Evolutionary conservation across 768 basidiomycete genomes (phyloP).

Genomic region (Boletus pseudo-olivaceus): DNA sequence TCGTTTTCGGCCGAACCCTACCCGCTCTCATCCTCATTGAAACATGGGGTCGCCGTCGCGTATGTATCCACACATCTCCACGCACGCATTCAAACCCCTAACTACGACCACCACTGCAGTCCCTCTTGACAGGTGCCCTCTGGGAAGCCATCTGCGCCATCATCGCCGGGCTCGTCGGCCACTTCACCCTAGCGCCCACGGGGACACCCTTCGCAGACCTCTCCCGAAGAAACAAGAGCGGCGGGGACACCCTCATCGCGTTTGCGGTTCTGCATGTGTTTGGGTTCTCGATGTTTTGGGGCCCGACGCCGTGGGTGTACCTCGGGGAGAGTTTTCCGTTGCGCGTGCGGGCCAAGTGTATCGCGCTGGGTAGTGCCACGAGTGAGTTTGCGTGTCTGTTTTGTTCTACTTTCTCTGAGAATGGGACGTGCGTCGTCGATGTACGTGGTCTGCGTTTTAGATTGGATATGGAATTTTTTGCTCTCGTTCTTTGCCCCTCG

Average conservation of each 20-base stretch:
- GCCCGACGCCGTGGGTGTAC: constrained; percentile 71
- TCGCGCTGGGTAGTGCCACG: constrained; percentile 64
- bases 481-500: constrained; percentile 69
- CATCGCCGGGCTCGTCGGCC: constrained; percentile 69
- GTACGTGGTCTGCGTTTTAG: constrained; percentile 14
- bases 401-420: background rate
- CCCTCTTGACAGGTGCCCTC: constrained; percentile 41
- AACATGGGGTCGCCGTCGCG: constrained; percentile 65
- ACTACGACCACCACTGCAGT: background rate
- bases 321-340: constrained; percentile 81
- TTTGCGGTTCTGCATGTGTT: constrained; percentile 75
- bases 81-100: constrained; percentile 10
- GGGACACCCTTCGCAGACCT: constrained; percentile 45
- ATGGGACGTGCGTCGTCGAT: background rate
- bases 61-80: constrained; percentile 28
- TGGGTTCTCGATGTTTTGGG: constrained; percentile 72
- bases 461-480: constrained; percentile 74
- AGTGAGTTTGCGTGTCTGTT: constrained; percentile 27
- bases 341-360: constrained; percentile 70
- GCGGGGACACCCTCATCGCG: constrained; percentile 56
- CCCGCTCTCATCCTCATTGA: constrained; percentile 71
- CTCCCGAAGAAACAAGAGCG: constrained; percentile 49
- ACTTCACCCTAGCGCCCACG: constrained; percentile 57
- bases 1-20: constrained; percentile 40
- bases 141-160: constrained; percentile 58